Base-by-base conservation (phyloP, 2,329 filamentous ascomycete species). In the Xylaria sp. region DNA sequence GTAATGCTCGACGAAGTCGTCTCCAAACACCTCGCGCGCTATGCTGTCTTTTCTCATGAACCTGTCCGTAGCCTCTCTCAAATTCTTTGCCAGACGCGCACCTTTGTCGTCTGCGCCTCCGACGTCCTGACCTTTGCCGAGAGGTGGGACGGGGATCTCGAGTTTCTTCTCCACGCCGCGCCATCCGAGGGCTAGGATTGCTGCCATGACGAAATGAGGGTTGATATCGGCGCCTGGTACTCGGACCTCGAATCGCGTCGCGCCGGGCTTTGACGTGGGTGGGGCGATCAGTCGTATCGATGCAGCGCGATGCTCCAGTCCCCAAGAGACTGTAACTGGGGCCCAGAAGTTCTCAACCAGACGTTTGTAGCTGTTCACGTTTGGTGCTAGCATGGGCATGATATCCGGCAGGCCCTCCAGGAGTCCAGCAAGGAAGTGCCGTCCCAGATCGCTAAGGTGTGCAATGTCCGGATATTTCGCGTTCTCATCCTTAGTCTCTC, bases 341-440 rank as follows among this genome's bases (percentile, higher is more conserved):
- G 96, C 96, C 96, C 96, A 99, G 82, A 98, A 98, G 83, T 98
- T 98, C 84, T 99, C 96, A 2, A 99, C 96, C 0, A 99, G 87
- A 3, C 96, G 91, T 83, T 99, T 99, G 86, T 99, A 99, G 70
- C 93, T 97, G 86, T 99, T 99, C 78, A 99, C 89, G 0, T 94
- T 99, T 0, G 96, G 96, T 0, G 95, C 96, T 13, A 99, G 86
- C 68, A 98, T 85, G 0, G 96, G 96, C 96, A 99, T 99, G 74
- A 98, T 89, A 77, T 98, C 94, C 1, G 96, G 94, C 3, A 99
- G 87, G 15, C 95, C 96, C 28, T 93, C 91, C 0, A 99, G 86
- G 1, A 99, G 82, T 8, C 96, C 96, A 0, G 96, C 96, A 0
- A 99, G 88, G 83, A 99, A 99, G 74, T 98, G 92, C 12, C 95